A percentile compares a stretch with the other conserved stretches of the same genome.
These are phyloP conservation scores for Sordariomycetes sp. DNA, from an alignment of 2,329 filamentous ascomycete genomes.

Conservation along the genomic window DNA sequence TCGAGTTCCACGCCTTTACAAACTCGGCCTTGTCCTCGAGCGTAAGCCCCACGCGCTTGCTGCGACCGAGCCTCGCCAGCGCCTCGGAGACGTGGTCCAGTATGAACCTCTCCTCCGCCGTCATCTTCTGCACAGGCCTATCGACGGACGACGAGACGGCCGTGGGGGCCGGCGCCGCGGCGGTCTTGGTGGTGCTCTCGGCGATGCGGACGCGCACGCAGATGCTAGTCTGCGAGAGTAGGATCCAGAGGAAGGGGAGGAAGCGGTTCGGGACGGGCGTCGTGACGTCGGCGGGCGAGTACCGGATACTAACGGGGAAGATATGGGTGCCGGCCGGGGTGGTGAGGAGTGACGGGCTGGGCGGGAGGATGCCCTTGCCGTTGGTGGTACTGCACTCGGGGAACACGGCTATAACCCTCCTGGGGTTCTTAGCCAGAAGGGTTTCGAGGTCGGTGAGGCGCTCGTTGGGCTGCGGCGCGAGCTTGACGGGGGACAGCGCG, in stretches of 20 bases:
- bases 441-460: constrained; percentile 46
- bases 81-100: constrained; percentile 74
- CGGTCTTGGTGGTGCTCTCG: constrained; percentile 50
- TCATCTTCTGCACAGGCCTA: constrained; percentile 10
- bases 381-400: constrained; percentile 94
- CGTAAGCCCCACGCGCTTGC: constrained; percentile 78
- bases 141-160: constrained; percentile 15
- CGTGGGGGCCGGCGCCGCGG: constrained; percentile 20
- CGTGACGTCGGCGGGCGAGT: constrained; percentile 78
- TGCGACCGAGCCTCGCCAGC: constrained; percentile 72
- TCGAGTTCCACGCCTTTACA: constrained; percentile 49
- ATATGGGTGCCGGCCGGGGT: constrained; percentile 58
- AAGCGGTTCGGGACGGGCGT: constrained; percentile 74
- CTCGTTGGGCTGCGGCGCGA: constrained; percentile 27
- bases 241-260: constrained; percentile 65
- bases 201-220: constrained; percentile 86
- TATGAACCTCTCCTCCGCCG: constrained; percentile 49
- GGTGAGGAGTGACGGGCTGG: constrained; percentile 64
- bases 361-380: constrained; percentile 74
- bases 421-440: constrained; percentile 55
- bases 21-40: constrained; percentile 75
- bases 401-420: constrained; percentile 71
- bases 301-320: constrained; percentile 82
- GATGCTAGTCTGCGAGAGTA: constrained; percentile 75
- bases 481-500: constrained; percentile 50